Conservation (phyloP, 345 rosid species). For the Stellera chamaejasme region DNA sequence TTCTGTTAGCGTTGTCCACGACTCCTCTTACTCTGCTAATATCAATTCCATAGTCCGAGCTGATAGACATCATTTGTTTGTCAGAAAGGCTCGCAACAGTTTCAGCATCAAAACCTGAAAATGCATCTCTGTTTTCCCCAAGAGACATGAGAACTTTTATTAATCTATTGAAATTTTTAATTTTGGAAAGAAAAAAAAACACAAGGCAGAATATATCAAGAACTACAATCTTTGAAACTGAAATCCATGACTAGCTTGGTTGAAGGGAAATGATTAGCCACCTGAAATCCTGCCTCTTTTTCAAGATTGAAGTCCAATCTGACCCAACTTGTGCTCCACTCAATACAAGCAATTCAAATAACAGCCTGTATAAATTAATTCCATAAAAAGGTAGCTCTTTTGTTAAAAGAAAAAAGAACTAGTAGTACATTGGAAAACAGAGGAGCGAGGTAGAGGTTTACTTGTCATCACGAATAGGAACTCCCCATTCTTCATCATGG, state of each 20-base stretch:
- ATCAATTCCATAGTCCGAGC: constrained; percentile 38
- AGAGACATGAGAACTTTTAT: not conserved
- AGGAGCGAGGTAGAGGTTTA: constrained; percentile 13
- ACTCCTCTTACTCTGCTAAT: constrained; percentile 45
- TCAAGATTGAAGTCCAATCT: constrained; percentile 60
- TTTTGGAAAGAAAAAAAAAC: not conserved
- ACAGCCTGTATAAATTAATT: constrained; percentile 22
- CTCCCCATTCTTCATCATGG: constrained; percentile 74
- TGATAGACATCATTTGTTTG: constrained; percentile 37
- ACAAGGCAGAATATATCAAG: not conserved
- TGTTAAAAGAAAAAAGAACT: not conserved
- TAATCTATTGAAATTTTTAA: not conserved
- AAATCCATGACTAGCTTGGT: too few relatives aligned
- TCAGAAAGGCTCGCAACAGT: constrained; percentile 32
- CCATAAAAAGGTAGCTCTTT: not conserved
- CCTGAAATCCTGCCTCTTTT: constrained; percentile 49
- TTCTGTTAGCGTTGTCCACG: constrained; percentile 46
- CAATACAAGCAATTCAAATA: constrained; percentile 49
- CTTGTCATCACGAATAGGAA: constrained; percentile 50
- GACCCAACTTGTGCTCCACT: constrained; percentile 64
- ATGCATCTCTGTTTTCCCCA: constrained; percentile 34
- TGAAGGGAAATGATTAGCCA: not conserved
- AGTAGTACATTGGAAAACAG: not conserved
- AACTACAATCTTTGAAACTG: too few relatives aligned
- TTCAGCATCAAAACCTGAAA: constrained; percentile 47